phyloP scores from a whole-genome alignment of 257 asterid species.

The Hygrophila difformis region DNA sequence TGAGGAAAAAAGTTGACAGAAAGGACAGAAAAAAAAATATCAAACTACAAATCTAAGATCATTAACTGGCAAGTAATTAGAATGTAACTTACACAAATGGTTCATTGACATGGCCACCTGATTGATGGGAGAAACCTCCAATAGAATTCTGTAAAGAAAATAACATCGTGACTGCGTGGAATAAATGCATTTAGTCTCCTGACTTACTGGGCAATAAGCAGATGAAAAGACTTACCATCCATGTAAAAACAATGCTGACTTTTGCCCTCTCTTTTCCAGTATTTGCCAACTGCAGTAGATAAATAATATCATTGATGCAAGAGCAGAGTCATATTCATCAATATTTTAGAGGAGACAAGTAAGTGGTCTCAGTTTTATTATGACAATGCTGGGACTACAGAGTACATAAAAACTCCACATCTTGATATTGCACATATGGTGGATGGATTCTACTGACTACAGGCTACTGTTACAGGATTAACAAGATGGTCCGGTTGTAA shows the following conservation, averaged over 20 bases:
- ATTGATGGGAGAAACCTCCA: slow-evolving; percentile 82
- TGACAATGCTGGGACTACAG: no score
- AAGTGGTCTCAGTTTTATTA: no score
- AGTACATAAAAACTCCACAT: no score
- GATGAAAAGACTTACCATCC: slow-evolving; percentile 68
- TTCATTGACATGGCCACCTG: slow-evolving; percentile 93
- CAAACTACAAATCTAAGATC: background rate
- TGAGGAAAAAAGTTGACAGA: slow-evolving; percentile 15
- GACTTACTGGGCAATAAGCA: background rate
- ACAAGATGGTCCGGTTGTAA: no score
- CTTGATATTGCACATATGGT: no score
- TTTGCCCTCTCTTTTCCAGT: slow-evolving; percentile 98
- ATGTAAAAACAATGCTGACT: slow-evolving; percentile 89
- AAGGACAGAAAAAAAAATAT: slow-evolving; percentile 13
- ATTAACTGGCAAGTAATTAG: slow-evolving; percentile 2
- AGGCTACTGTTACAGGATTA: no score
- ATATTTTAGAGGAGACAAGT: no score
- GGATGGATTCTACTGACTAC: no score
- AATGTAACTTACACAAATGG: slow-evolving; percentile 76
- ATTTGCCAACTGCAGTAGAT: slow-evolving; percentile 70
- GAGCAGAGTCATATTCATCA: background rate
- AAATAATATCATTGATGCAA: slow-evolving; percentile 3
- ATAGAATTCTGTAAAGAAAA: slow-evolving; percentile 53
- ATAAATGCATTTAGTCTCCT: background rate
- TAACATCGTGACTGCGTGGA: background rate